Evolutionary conservation across 331 rosid genomes (phyloP), one percentile per base, ranked within the genome.

Genomic region (Pyrus hybrid): DNA sequence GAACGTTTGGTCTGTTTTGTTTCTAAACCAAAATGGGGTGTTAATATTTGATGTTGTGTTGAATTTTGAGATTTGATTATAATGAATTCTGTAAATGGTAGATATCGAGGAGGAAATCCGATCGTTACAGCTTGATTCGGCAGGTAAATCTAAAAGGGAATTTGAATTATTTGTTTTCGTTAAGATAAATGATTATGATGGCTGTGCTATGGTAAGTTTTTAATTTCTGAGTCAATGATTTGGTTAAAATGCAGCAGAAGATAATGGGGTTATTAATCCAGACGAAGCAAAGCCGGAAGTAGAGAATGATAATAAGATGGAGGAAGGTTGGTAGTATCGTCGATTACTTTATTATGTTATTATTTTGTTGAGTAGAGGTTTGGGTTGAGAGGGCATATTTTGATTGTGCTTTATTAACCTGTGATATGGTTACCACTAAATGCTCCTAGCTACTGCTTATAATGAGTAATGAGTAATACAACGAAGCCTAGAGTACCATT

Each of bases 51-150:
- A 37, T 3, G 45, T 2, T 37, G 45, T 37, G 9, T 18, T 51
- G 57, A 17, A 6, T 51, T 51, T 51, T 51, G 57, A 51, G 57
- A 6, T 51, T 51, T 51, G 57, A 51, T 51, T 37, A 37, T 37
- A 37, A 37, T 66, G 60, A 63, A 62, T 82, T 85, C 32, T 85
- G 75, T 72, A 62, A 71, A 83, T 74, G 45, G 6, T 82, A 90
- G 99, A 92, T 88, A 88, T 95, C 23, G 98, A 87, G 82, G 98
- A 91, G 84, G 98, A 95, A 32, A 92, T 95, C 82, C 97, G 98
- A 64, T 84, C 96, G 51, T 83, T 95, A 77, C 96, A 95, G 87
- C 98, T 95, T 20, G 99, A 89, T 21, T 81, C 89, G 8, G 88
- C 93, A 83, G 99, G 98, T 92, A 92, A 73, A 2, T 13, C 43